Evolutionary conservation across 1,284 basidiomycete species (phyloP), one percentile per base, ranked within the genome.

Genomic region (Irpex sp.): DNA sequence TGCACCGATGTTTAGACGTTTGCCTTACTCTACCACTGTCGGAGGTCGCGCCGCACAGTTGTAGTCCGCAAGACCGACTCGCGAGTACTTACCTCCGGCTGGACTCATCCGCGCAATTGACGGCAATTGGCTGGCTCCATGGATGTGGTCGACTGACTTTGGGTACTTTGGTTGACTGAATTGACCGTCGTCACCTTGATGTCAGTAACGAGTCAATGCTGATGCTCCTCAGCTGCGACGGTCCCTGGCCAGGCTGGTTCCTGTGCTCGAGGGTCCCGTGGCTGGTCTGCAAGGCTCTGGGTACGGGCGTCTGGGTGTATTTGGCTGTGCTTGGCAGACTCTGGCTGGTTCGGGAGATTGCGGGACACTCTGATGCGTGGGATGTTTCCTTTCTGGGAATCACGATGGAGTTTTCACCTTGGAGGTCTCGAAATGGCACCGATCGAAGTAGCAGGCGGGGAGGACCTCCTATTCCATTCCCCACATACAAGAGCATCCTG

Each of bases 361-460:
- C 72, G 72, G 62, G 44, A 58, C 17, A 38, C 48, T 51, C 54
- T 59, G 59, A 44, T 60, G 19, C 56, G 63, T 63, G 61, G 59
- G 58, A 59, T 31, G 17, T 63, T 73, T 55, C 72, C 72, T 62
- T 57, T 66, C 68, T 63, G 61, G 67, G 71, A 63, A 44, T 58
- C 62, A 48, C 60, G 67, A 63, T 65, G 62, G 61, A 66, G 68
- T 68, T 72, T 72, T 67, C 65, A 64, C 56, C 26, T 60, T 61
- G 37, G 21, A 47, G 59, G 57, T 56, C 63, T 68, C 63, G 61
- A 69, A 65, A 61, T 61, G 70, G 64, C 47, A 49, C 19, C 55
- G 61, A 66, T 60, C 67, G 68, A 68, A 51, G 11, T 69, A 47
- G 60, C 63, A 62, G 52, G 67, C 68, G 26, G 26, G 26, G 67